phyloP scores from a whole-genome alignment of 352 stramenopile genomes.

The Thraustochytrium sp. region DNA sequence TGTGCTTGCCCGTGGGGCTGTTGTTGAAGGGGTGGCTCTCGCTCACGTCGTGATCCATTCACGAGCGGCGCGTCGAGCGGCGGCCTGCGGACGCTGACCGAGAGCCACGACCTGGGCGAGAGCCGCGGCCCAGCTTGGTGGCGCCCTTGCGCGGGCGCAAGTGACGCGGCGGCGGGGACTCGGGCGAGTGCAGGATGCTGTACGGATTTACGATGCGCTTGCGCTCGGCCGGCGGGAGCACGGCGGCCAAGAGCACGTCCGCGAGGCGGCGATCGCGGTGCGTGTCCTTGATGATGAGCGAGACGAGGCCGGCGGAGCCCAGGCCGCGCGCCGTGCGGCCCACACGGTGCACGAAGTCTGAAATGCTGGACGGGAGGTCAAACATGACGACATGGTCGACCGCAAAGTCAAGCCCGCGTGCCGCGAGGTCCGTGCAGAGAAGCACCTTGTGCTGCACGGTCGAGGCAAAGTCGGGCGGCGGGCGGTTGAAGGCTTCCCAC shows the following conservation, averaged over 20 bases:
- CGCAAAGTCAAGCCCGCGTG: conserved; percentile 38
- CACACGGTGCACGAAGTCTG: conserved; percentile 42
- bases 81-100: too few species aligned
- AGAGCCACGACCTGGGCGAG: too few species aligned
- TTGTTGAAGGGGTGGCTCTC: too few species aligned
- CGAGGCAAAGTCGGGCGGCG: neutral
- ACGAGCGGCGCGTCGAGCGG: too few species aligned
- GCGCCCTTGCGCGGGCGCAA: conserved; percentile 7
- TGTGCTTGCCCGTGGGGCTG: too few species aligned
- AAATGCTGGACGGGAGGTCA: conserved; percentile 21
- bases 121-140: neutral
- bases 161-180: neutral
- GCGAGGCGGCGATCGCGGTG: neutral
- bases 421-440: conserved; percentile 34
- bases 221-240: neutral
- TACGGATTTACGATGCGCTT: neutral
- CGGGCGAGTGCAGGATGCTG: neutral
- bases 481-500: conserved; percentile 10
- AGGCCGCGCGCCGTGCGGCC: conserved; percentile 22
- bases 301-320: neutral
- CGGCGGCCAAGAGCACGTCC: neutral
- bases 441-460: conserved; percentile 34
- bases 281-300: conserved; percentile 14
- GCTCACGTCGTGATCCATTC: too few species aligned
- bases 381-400: conserved; percentile 44